phyloP scores from a whole-genome alignment of 2,329 filamentous ascomycete genomes.

The Stagonosporopsis cucurbitacearum region DNA sequence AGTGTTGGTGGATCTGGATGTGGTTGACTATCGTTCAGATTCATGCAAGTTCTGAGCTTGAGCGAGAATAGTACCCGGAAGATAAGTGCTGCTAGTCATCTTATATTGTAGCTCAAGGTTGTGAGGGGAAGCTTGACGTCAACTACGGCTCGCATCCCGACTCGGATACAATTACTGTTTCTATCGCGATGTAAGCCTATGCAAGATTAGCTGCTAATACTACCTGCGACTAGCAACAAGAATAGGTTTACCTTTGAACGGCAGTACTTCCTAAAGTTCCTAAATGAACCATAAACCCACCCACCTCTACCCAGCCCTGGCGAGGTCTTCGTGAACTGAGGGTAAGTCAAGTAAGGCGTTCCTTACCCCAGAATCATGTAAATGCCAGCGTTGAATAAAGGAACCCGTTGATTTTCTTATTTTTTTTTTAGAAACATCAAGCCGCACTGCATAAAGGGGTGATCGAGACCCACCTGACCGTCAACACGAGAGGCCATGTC shows the following conservation, averaged over 20 bases:
- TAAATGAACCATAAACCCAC: too few species aligned
- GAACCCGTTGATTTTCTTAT: too few species aligned
- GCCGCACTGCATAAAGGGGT: too few species aligned
- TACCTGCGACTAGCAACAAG: neutral
- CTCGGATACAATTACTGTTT: constrained; percentile 3
- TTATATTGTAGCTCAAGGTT: constrained; percentile 4
- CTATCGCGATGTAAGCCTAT: neutral
- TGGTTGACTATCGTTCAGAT: neutral
- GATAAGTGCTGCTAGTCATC: neutral
- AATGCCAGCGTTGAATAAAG: too few species aligned
- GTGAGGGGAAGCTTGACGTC: constrained; percentile 21
- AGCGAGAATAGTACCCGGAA: too few species aligned
- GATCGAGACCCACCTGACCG: too few species aligned
- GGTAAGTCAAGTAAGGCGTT: too few species aligned
- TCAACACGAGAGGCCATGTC: too few species aligned
- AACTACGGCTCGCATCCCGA: constrained; percentile 7
- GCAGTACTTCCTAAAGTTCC: neutral
- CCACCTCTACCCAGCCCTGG: too few species aligned
- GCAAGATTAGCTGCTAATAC: neutral
- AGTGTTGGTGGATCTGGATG: neutral
- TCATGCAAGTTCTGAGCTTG: neutral
- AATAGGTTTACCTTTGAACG: neutral
- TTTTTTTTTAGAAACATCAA: too few species aligned
- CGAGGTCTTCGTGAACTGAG: too few species aligned
- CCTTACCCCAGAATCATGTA: too few species aligned